Conservation (phyloP, 176 grass and related monocot species). For the Pharus latifolius region DNA sequence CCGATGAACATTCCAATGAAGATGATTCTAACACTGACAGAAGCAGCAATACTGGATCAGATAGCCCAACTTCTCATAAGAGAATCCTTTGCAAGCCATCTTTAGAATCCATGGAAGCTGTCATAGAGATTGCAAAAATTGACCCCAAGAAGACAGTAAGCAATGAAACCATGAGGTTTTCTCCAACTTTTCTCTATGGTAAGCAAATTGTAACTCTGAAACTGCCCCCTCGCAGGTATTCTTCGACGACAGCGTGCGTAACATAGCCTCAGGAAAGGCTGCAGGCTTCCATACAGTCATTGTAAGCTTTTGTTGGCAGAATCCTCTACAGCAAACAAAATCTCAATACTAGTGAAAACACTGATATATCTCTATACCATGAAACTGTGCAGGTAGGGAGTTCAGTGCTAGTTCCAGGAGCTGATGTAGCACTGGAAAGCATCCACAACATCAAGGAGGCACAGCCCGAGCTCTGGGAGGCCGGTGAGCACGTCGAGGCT, state of each 20-base stretch:
- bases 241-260: constrained; percentile 83
- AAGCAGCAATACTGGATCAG: not conserved
- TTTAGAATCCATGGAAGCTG: constrained; percentile 79
- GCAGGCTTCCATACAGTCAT: constrained; percentile 72
- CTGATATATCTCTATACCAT: not conserved
- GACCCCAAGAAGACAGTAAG: constrained; percentile 68
- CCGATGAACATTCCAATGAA: not conserved
- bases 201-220: not conserved
- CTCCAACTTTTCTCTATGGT: not conserved
- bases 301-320: constrained; percentile 20
- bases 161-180: not conserved
- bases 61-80: not conserved
- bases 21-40: not conserved
- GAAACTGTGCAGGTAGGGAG: constrained; percentile 60
- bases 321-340: not conserved
- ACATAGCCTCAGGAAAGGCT: constrained; percentile 77
- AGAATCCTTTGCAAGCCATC: constrained; percentile 82
- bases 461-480: constrained; percentile 77
- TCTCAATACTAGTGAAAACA: too few relatives aligned
- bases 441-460: constrained; percentile 96
- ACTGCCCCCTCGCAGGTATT: constrained; percentile 39
- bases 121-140: constrained; percentile 57
- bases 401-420: constrained; percentile 48
- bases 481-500: constrained; percentile 32
- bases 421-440: constrained; percentile 83